Evolutionary conservation across 2,329 filamentous ascomycete species (phyloP), one percentile per base, ranked within the genome.

Genomic region (Trichoderma breve): DNA sequence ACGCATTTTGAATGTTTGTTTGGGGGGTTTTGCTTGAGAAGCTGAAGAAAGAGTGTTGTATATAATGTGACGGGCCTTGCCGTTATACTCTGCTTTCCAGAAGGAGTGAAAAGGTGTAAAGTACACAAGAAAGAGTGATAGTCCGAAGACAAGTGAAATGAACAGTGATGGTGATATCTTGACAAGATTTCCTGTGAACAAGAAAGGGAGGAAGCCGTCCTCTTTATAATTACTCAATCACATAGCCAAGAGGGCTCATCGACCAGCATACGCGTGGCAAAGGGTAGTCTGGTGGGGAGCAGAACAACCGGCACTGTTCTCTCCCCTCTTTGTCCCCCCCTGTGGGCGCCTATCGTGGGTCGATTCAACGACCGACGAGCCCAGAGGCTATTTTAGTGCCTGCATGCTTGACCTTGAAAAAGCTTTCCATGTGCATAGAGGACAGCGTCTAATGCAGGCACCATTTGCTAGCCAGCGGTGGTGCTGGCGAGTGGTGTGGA

Each of bases 1-100:
- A 78, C 85, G 85, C 87, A 90, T 90, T 71, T 83, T 88, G 84
- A 78, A 73, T 76, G 74, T 73, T 76, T 76, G 63, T 69, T 57
- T 74, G 61, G 73, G 70, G 53, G 65, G 58, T 6, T 70, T 63
- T 73, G 69, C 66, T 61, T 36, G 51, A 73, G 53, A 64, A 67
- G 57, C 67, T 66, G 26, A 43, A 71, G 57, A 61, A 69, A 32
- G 39, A 65, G 64, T 34, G 51, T 73, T 71, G 58, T 73, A 61
- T 66, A 36, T 24, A 66, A 60, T 58, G 14, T 58, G 62, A 71
- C 71, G 60, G 71, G 71, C 71, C 66, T 36, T 64, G 71, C 53
- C 67, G 67, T 72, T 57, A 61, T 64, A 60, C 66, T 71, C 55
- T 73, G 39, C 68, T 67, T 71, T 67, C 58, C 69, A 67, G 26